Evolutionary conservation across 2,329 filamentous ascomycete species (phyloP).

Genomic region (Paecilomyces sp.): DNA sequence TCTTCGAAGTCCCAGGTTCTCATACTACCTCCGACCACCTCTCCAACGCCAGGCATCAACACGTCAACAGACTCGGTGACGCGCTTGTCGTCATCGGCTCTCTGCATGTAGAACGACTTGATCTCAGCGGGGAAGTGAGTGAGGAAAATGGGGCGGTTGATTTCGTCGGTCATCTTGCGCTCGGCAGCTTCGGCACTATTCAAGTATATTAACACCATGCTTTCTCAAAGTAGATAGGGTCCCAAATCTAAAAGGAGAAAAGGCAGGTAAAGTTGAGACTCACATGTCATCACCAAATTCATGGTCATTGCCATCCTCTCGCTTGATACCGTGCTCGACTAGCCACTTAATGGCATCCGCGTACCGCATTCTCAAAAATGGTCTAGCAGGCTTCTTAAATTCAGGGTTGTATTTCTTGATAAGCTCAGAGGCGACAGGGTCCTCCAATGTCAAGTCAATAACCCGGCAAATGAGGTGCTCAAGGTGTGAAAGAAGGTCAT

Average conservation of each 20-base stretch:
- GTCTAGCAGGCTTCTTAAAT: conserved; percentile 72
- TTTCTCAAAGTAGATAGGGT: neutral
- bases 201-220: neutral
- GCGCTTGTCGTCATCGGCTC: conserved; percentile 66
- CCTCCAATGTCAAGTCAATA: conserved; percentile 66
- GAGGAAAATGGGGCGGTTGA: conserved; percentile 90
- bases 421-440: conserved; percentile 64
- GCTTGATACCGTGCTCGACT: conserved; percentile 78
- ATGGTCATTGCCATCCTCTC: conserved; percentile 87
- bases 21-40: conserved; percentile 96
- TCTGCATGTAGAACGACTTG: conserved; percentile 99
- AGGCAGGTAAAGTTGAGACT: neutral
- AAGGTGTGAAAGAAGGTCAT: conserved; percentile 78
- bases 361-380: conserved; percentile 95
- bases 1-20: conserved; percentile 89
- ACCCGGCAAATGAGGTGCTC: conserved; percentile 85
- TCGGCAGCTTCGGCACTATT: conserved; percentile 77
- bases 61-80: conserved; percentile 91
- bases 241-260: neutral
- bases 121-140: conserved; percentile 97
- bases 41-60: conserved; percentile 86
- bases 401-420: conserved; percentile 86
- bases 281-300: conserved; percentile 90
- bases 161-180: conserved; percentile 92
- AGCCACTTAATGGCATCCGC: conserved; percentile 92